Evolutionary conservation across 78 protist genomes (phyloP).

Genomic region (Polysphondylium violaceum): DNA sequence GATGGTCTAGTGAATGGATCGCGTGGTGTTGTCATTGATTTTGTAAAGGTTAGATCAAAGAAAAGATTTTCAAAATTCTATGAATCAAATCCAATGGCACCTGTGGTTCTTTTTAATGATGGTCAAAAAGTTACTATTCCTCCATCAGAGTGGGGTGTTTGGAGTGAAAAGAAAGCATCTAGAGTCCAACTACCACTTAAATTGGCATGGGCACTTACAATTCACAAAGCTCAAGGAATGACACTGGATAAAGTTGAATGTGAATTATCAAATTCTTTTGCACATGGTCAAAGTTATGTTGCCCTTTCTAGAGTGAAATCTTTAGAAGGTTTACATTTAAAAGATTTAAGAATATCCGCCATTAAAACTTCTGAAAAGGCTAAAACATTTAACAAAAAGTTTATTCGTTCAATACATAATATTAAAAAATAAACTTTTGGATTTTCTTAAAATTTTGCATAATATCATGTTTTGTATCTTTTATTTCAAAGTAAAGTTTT

Average conservation of each 20-base stretch:
- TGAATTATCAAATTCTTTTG: slow-evolving; percentile 83
- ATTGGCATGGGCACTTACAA: slow-evolving; percentile 95
- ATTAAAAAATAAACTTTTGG: too few species aligned
- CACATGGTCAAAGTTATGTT: slow-evolving; percentile 94
- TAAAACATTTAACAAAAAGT: slow-evolving; percentile 34
- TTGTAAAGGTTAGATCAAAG: slow-evolving; percentile 21
- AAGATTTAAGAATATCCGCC: slow-evolving; percentile 19
- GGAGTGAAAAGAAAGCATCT: slow-evolving; percentile 68
- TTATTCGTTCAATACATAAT: too few species aligned
- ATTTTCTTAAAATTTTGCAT: too few species aligned
- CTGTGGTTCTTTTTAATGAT: slow-evolving; percentile 68
- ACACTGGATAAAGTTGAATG: slow-evolving; percentile 87
- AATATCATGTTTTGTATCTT: too few species aligned
- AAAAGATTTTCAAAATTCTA: neutral
- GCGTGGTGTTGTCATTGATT: slow-evolving; percentile 77
- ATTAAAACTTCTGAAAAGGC: slow-evolving; percentile 39
- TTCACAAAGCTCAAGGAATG: slow-evolving; percentile 96
- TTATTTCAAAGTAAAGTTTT: slow-evolving; percentile 38
- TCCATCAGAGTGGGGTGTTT: slow-evolving; percentile 69
- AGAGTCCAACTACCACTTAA: slow-evolving; percentile 90
- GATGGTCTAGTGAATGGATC: slow-evolving; percentile 61
- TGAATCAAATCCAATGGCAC: slow-evolving; percentile 14
- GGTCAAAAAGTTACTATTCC: slow-evolving; percentile 38
- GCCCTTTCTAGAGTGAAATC: slow-evolving; percentile 91
- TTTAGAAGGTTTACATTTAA: slow-evolving; percentile 78